Evolutionary conservation across 805 yeast species (phyloP), one percentile per base, ranked within the genome.

Genomic region (Saturnispora galanensis): DNA sequence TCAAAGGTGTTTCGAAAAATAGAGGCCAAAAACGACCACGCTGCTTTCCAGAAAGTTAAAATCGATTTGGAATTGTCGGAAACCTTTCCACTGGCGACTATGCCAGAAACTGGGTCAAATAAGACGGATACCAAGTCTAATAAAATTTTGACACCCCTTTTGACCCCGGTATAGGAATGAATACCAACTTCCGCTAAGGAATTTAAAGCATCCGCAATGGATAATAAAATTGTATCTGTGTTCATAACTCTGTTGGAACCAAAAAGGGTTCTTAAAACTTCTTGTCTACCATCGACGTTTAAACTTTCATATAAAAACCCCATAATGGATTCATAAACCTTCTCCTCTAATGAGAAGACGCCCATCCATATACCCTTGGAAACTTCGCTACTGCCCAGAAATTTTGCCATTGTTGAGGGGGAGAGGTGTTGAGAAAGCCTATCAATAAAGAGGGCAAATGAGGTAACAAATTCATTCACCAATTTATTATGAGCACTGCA

Each of bases 211-310:
- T 52, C 52, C 5, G 87, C 52, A 8, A 79, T 71, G 7, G 64
- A 56, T 2, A 62, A 55, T 11, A 80, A 56, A 45, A 74, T 68
- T 28, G 28, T 32, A 12, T 37, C 34, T n/a, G 16, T 21, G 9
- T 28, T 43, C 35, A 12, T 17, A 10, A 31, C 42, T 33, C 15
- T 21, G 15, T 18, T 16, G 8, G 63, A 56, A 9, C 61, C 59
- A 21, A 88, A 62, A 32, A 80, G 56, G 4, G 70, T 71, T 39
- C 69, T 74, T n/a, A 85, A 68, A 31, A 88, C 86, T 59, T 84
- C 95, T 31, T 76, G 63, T 54, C 96, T 73, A 13, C 89, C 96
- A 45, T 77, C 79, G 11, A 80, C 84, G 58, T 87, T 94, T 59
- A 76, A 83, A 0, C 84, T 76, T 51, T 84, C 90, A 54, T 83